These are phyloP conservation scores for Aspergillus ellipticus DNA, from an alignment of 495 filamentous ascomycete species.

Conservation along the genomic window DNA sequence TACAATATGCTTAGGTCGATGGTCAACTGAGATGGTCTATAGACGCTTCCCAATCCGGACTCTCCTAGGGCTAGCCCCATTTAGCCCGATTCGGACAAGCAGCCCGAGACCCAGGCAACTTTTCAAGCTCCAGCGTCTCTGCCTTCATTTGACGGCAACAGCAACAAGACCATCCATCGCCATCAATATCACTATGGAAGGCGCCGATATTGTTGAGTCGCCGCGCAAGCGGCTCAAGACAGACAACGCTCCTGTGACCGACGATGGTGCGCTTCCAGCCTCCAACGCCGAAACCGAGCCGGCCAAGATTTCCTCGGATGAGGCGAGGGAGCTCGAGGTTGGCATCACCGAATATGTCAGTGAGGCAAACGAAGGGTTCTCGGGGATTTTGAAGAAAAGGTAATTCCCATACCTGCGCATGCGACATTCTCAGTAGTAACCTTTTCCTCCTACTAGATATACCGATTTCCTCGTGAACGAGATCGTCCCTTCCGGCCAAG, in stretches of 20 bases:
- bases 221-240: slow-evolving; percentile 45
- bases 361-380: slow-evolving; percentile 45
- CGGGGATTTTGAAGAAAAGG: slow-evolving; percentile 58
- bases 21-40: too few species aligned
- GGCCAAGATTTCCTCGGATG: slow-evolving; percentile 10
- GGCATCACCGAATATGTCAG: slow-evolving; percentile 57
- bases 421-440: not conserved
- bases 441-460: slow-evolving; percentile 52
- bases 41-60: not conserved
- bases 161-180: not conserved
- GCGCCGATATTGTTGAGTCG: slow-evolving; percentile 36
- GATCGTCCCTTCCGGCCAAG: slow-evolving; percentile 72
- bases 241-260: slow-evolving; percentile 21
- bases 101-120: not conserved
- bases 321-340: slow-evolving; percentile 47
- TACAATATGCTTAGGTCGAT: too few species aligned
- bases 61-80: slow-evolving; percentile 1
- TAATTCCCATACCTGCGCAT: slow-evolving; percentile 19
- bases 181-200: slow-evolving; percentile 29
- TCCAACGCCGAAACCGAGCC: slow-evolving; percentile 16
- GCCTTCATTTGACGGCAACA: not conserved
- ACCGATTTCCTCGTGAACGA: slow-evolving; percentile 97
- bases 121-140: slow-evolving; percentile 7
- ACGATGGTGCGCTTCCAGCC: slow-evolving; percentile 13
- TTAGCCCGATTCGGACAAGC: slow-evolving; percentile 2